Evolutionary conservation across 345 rosid genomes (phyloP), one percentile per base, ranked within the genome.

Genomic region (Leavenworthia alabamica): DNA sequence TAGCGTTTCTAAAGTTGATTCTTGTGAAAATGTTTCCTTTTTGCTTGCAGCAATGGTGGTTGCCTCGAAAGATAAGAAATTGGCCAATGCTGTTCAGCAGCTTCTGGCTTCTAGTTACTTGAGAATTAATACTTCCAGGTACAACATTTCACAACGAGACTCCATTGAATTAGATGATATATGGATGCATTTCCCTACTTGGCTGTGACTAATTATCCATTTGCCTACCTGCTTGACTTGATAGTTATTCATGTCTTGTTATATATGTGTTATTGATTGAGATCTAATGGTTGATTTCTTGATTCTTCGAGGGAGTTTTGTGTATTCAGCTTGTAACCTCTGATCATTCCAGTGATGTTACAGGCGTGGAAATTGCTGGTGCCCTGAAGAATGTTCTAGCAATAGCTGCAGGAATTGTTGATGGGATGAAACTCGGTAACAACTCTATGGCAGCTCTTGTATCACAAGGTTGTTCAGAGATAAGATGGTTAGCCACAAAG

Each of bases 361-460:
- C 84, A 80, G 96, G 96, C 72, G 94, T 91, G 70, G 94, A 91
- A 81, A 91, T 88, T 67, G 89, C 96, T 5, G 98, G 96, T 66
- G 98, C 98, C 19, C 81, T 91, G 31, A 88, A 91, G 80, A 91
- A 88, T 77, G 96, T 91, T 44, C 81, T 91, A 11, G 96, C 98
- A 31, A 91, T 88, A 68, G 96, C 98, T 17, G 96, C 96, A 44
- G 98, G 98, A 51, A 91, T 88, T 62, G 94, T 91, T 73, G 94
- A 82, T 54, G 96, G 98, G 47, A 81, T 91, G 96, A 64, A 88
- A 60, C 96, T 91, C 4, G 96, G 98, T 29, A 82, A 91, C 82
- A 88, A 91, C 74, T 91, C 98, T 52, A 88, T 88, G 98, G 98
- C 98, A 57, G 96, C 96, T 71, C 91, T 91, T 45, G 98, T 91